Evolutionary conservation across 805 yeast species (phyloP), one percentile per base, ranked within the genome.

Genomic region (Suhomyces sp.): DNA sequence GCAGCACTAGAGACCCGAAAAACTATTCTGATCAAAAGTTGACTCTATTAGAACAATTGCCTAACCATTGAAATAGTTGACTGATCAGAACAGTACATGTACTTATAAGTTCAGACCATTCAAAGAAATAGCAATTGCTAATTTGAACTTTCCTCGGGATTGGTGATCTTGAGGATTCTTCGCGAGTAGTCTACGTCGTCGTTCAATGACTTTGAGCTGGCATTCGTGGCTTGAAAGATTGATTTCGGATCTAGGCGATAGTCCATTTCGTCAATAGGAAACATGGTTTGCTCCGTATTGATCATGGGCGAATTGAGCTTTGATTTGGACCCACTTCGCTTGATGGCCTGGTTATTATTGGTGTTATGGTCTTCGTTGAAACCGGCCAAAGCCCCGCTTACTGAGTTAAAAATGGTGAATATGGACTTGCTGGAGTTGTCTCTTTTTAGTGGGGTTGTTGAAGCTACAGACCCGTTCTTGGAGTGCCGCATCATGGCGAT

Each of bases 101-200:
- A 31, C 4, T 3, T 6, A 22, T 22, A 6, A 22, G 24, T 22
- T 6, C 4, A 22, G 24, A 22, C n/a, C n/a, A n/a, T n/a, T n/a
- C n/a, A n/a, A n/a, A n/a, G n/a, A n/a, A n/a, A n/a, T n/a, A n/a
- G n/a, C n/a, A n/a, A n/a, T n/a, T n/a, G n/a, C n/a, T n/a, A n/a
- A 19, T 39, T 12, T 8, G 10, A 17, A n/a, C 6, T 10, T 6
- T 41, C 10, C 6, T 41, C 58, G 6, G 69, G 69, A 50, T 84
- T 84, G 4, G 84, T 76, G 22, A 84, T 84, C 37, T 81, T 66
- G 35, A 84, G 66, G 5, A 84, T 85, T 52, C 78, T 71, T 43
- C 87, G 68, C 3, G 81, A 73, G 58, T 83, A 83, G 59, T 84
- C 87, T 55, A 73, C 72, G 51, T 83, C 80, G 60, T 83, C 88